phyloP scores from a whole-genome alignment of 1,284 basidiomycete species.

The Pterulicium gracile region DNA sequence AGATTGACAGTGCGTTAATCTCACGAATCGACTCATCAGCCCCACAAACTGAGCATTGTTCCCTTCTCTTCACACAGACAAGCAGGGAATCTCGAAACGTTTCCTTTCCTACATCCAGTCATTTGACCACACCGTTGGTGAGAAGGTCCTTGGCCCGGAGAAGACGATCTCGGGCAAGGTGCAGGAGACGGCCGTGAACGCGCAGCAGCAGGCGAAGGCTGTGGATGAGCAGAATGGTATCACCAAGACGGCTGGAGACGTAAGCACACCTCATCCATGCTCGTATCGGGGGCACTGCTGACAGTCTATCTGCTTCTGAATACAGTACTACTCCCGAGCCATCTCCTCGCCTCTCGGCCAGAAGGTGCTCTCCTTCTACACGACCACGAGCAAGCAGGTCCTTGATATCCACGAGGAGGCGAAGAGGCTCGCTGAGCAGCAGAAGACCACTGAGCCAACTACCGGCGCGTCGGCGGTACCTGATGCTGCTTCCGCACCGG shows the following conservation, averaged over 20 bases:
- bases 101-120: constrained; percentile 73
- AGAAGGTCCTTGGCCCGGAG: constrained; percentile 57
- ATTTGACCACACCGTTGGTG: constrained; percentile 62
- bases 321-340: constrained; percentile 72
- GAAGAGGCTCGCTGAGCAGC: constrained; percentile 54
- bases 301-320: constrained; percentile 2
- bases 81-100: constrained; percentile 78
- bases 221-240: constrained; percentile 78
- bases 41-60: background rate
- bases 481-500: constrained; percentile 13
- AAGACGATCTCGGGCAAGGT: constrained; percentile 69
- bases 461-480: background rate
- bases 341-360: constrained; percentile 68
- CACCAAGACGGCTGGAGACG: constrained; percentile 56
- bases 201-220: constrained; percentile 54
- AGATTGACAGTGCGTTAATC: constrained; percentile 63
- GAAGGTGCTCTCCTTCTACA: constrained; percentile 70
- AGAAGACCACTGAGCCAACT: constrained; percentile 28
- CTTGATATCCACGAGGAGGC: constrained; percentile 86
- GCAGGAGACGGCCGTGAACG: constrained; percentile 48
- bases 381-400: constrained; percentile 70
- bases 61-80: constrained; percentile 30
- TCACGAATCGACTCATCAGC: no score
- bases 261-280: constrained; percentile 21
- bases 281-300: background rate